phyloP scores from a whole-genome alignment of 768 basidiomycete genomes.

The Phlegmacium glaucopus region DNA sequence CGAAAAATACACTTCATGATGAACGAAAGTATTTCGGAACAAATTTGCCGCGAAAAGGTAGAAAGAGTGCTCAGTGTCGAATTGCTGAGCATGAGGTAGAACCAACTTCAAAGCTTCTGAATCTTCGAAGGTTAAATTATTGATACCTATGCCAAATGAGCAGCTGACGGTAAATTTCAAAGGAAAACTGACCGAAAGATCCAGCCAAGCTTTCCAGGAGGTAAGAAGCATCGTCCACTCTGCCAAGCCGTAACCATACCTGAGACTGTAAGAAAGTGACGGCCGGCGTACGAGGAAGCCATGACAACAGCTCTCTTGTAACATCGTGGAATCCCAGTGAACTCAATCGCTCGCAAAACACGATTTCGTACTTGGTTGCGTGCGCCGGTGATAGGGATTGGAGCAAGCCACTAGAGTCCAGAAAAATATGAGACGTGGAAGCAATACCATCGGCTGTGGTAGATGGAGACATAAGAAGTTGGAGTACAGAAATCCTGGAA shows the following conservation, averaged over 20 bases:
- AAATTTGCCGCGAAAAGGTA: conserved; percentile 75
- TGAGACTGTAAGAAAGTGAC: conserved; percentile 71
- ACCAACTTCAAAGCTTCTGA: conserved; percentile 57
- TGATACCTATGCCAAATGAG: conserved; percentile 41
- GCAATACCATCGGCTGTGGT: conserved; percentile 48
- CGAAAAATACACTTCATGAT: conserved; percentile 70
- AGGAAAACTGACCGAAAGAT: conserved; percentile 57
- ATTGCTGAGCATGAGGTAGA: conserved; percentile 53
- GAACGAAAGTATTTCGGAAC: conserved; percentile 59
- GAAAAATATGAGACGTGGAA: conserved; percentile 63
- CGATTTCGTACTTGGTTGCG: conserved; percentile 64
- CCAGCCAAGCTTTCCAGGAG: conserved; percentile 74
- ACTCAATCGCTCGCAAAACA: conserved; percentile 70
- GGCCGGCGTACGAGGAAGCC: conserved; percentile 78
- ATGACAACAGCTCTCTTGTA: conserved; percentile 63
- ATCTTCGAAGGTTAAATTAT: conserved; percentile 54
- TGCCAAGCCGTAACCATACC: conserved; percentile 61
- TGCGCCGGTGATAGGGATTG: conserved; percentile 66
- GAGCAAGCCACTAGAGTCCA: conserved; percentile 64
- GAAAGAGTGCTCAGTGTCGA: conserved; percentile 66
- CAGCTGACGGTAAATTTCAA: conserved; percentile 6
- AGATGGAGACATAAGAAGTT: conserved; percentile 55
- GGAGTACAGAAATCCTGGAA: conserved; percentile 60
- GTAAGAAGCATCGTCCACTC: conserved; percentile 68
- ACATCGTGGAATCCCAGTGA: conserved; percentile 57